A percentile compares a stretch with the other conserved stretches of the same genome.
Evolutionary conservation across 768 basidiomycete genomes (phyloP).

Genomic region (Tylopilus plumbeoviolaceoides): DNA sequence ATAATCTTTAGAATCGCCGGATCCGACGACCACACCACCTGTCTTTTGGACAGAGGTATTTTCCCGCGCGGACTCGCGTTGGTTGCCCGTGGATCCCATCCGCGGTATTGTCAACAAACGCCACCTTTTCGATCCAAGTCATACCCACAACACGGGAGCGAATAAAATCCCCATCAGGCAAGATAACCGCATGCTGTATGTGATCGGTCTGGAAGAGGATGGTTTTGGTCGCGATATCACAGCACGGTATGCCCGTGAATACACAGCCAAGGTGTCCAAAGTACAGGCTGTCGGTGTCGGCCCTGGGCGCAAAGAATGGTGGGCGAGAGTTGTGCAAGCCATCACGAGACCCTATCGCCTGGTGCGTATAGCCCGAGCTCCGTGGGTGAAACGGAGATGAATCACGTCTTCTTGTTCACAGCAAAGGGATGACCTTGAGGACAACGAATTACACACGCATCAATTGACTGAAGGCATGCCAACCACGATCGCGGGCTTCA

Average conservation of each 20-base stretch:
- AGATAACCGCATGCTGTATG: conserved; percentile 90
- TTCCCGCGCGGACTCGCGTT: conserved; percentile 83
- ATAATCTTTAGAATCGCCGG: conserved; percentile 25
- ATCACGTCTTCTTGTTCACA: conserved; percentile 28
- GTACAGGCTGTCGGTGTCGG: conserved; percentile 57
- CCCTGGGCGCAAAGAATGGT: conserved; percentile 74
- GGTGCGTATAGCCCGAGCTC: conserved; percentile 42
- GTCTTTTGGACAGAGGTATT: conserved; percentile 98
- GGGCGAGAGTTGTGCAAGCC: conserved; percentile 62
- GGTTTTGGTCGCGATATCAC: conserved; percentile 91
- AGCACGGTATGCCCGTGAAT: conserved; percentile 79
- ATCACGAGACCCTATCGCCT: conserved; percentile 78
- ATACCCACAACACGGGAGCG: conserved; percentile 20
- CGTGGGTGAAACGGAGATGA: conserved; percentile 19
- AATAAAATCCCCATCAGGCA: conserved; percentile 23
- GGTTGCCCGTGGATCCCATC: conserved; percentile 92
- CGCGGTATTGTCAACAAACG: conserved; percentile 77
- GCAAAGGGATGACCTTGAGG: conserved; percentile 92
- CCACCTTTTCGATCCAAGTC: conserved; percentile 72
- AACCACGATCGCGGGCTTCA: conserved; percentile 84
- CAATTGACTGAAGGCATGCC: conserved; percentile 93
- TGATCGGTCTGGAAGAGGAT: conserved; percentile 93
- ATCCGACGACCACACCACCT: conserved; percentile 68
- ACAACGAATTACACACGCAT: conserved; percentile 75
- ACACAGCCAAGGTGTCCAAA: conserved; percentile 75